Evolutionary conservation across 257 asterid genomes (phyloP), one percentile per base, ranked within the genome.

Genomic region (Solanum tacnaense): DNA sequence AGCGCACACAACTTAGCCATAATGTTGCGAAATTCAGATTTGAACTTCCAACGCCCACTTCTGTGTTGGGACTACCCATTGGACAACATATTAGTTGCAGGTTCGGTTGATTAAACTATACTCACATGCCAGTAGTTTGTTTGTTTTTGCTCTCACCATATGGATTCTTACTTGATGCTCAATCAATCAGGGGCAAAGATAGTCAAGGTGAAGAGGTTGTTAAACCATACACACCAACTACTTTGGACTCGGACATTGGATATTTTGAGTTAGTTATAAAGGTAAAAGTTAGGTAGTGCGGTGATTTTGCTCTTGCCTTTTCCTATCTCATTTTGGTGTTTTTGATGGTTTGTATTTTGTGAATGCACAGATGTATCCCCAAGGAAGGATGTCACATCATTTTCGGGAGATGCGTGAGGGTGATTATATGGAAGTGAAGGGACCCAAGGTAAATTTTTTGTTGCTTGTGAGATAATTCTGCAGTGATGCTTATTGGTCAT

Each of bases 351-450:
- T 62, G 86, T 36, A 11, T 86, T 89, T 90, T 86, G 7, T 84
- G 20, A 78, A 27, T 87, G 87, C 52, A 35, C 89, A 97, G 99
- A 97, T 97, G 99, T 97, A 97, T 91, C 99, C 99, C 35, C 99
- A 96, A 97, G 99, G 99, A 93, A 92, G 99, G 92, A 97, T 97
- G 99, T 97, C 99, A 73, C 98, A 96, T 88, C 99, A 96, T 93
- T 97, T 97, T 87, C 93, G 99, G 87, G 99, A 97, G 88, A 91
- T 96, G 98, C 92, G 90, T 9, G 99, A 89, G 81, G 99, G 98
- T 88, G 99, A 97, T 92, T 92, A 91, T 89, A 27, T 97, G 93
- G 91, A 95, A 29, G 99, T 97, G 74, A 97, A 97, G 91, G 99
- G 99, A 88, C 99, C 99, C 62, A 95, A 96, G 99, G 99, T 97